A percentile compares a stretch with the other conserved stretches of the same genome.
Evolutionary conservation across 176 grass and related monocot genomes (phyloP).

Genomic region (Oryza meridionalis): DNA sequence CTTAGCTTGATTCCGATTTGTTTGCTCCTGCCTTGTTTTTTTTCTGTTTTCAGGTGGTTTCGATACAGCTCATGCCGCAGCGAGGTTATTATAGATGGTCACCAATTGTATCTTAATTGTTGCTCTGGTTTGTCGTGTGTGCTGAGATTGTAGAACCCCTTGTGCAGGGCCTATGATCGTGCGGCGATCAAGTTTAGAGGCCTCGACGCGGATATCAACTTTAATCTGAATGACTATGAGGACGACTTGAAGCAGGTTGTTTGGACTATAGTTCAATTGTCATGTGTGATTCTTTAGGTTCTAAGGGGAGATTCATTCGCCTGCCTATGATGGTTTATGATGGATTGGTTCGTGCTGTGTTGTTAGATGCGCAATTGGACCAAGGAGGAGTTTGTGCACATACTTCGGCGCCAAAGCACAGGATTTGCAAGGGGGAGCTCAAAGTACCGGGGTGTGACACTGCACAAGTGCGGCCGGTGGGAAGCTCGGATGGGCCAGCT

Average conservation of each 20-base stretch:
- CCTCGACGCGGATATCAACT: conserved; percentile 81
- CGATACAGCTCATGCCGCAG: conserved; percentile 83
- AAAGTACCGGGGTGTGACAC: conserved; percentile 78
- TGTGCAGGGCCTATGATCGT: conserved; percentile 77
- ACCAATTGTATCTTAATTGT: neutral
- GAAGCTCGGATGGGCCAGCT: conserved; percentile 93
- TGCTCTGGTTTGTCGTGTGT: neutral
- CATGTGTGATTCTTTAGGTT: neutral
- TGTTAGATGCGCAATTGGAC: conserved; percentile 77
- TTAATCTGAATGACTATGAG: conserved; percentile 79
- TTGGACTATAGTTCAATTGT: neutral
- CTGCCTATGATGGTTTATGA: neutral
- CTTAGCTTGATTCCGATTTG: conserved; percentile 29
- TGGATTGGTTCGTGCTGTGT: neutral
- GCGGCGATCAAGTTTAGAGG: conserved; percentile 94
- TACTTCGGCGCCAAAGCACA: conserved; percentile 81
- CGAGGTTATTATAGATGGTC: conserved; percentile 56
- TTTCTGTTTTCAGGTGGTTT: conserved; percentile 68
- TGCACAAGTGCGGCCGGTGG: conserved; percentile 88
- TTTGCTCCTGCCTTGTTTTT: neutral
- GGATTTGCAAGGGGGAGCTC: conserved; percentile 82
- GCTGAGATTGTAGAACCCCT: neutral
- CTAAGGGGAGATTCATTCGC: neutral
- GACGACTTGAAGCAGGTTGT: conserved; percentile 78
- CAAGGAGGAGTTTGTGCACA: conserved; percentile 94